Evolutionary conservation across 345 rosid species (phyloP), one percentile per base, ranked within the genome.

Genomic region (Draba incana): DNA sequence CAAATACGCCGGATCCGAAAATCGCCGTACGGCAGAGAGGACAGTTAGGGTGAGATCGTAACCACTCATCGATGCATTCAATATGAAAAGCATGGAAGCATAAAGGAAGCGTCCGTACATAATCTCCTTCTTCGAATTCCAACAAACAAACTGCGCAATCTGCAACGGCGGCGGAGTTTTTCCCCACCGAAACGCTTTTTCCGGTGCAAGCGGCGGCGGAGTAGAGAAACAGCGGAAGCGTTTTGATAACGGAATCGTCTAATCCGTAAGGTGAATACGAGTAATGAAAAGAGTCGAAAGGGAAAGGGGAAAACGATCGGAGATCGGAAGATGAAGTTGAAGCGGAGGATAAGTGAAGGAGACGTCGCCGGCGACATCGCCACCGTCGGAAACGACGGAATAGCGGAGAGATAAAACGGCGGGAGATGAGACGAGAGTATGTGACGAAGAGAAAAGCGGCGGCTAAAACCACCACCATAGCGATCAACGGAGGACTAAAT

Each of bases 11-110:
- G 10, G 83, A 64, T 5, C 81, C 76, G 60, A 86, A 81, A 27
- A 92, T 84, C 42, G 90, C 86, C 10, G 96, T 89, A 10, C 98
- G 88, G 69, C 98, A 92, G 25, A 92, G 77, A 1, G 98, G 98
- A 63, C 98, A 92, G 70, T 86, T 92, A 33, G 96, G 96, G 62
- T 92, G 98, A 20, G 96, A 88, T 37, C 92, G 82, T 4, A 92
- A 75, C 98, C 98, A 92, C 16, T 85, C 83, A 43, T 92, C 93
- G 75, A 92, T 92, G 78, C 98, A 92, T 47, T 92, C 98, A 27
- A 90, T 87, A 77, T 92, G 98, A 61, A 92, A 92, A 20, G 97
- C 86, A 54, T 92, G 98, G 37, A 81, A 82, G 57, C 98, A 92
- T 6, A 71, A 83, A 2, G 97, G 97, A 10, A 92, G 93, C 2